phyloP scores from a whole-genome alignment of 345 rosid genomes.

The Bruguiera gymnorhiza region DNA sequence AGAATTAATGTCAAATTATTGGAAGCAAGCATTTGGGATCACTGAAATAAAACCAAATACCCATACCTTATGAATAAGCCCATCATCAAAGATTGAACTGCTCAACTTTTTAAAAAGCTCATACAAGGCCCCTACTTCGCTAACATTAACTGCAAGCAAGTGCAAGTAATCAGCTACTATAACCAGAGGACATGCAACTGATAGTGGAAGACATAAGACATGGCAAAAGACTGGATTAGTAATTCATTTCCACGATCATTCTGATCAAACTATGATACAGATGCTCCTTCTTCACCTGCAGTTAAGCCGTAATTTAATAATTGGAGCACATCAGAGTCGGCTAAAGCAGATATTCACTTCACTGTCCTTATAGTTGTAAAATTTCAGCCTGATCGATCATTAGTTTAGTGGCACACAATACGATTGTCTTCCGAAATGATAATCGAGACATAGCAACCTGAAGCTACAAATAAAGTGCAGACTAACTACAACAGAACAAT shows the following conservation, averaged over 20 bases:
- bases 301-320: no score
- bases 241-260: neutral
- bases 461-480: neutral
- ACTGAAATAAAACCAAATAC: neutral
- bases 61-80: slow-evolving; percentile 82
- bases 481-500: neutral
- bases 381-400: neutral
- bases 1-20: neutral
- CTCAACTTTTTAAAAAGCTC: slow-evolving; percentile 84
- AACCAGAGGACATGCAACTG: neutral
- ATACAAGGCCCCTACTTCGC: slow-evolving; percentile 73
- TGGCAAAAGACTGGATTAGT: no score
- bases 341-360: neutral
- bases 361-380: neutral
- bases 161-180: neutral
- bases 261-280: neutral
- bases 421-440: neutral
- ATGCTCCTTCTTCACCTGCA: neutral
- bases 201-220: neutral
- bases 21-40: no score
- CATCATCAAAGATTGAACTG: slow-evolving; percentile 80
- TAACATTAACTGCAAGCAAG: slow-evolving; percentile 56
- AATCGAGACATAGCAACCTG: neutral
- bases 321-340: no score
- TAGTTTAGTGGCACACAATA: neutral